Percentiles rank a stretch among this genome's conserved stretches.
Evolutionary conservation across 2,329 filamentous ascomycete species (phyloP).

Genomic region (Cordyceps tenuipes): DNA sequence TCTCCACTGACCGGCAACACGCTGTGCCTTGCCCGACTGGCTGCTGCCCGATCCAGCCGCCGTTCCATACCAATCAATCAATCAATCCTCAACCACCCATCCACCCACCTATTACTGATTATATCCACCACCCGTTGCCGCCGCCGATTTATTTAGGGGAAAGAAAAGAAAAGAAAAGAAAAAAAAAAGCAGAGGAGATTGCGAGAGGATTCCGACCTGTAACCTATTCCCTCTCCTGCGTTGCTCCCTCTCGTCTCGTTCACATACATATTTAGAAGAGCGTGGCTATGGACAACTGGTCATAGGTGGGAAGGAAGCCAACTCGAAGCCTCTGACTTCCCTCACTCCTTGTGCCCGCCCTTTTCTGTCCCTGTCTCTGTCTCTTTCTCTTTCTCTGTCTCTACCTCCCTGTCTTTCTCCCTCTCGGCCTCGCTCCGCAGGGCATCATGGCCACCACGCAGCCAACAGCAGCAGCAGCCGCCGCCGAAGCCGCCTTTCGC

Average conservation of each 20-base stretch:
- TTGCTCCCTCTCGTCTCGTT: not conserved
- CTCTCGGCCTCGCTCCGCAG: not conserved
- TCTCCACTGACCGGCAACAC: not conserved
- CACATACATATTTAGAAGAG: not conserved
- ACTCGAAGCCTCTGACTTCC: not conserved
- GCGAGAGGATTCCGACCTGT: not conserved
- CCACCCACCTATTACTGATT: not conserved
- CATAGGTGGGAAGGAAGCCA: not conserved
- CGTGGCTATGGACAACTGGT: not conserved
- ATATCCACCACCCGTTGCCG: not conserved
- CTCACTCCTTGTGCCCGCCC: too few species aligned
- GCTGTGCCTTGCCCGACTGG: not conserved
- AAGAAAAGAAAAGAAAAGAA: not conserved
- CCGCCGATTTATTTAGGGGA: not conserved
- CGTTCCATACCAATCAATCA: not conserved
- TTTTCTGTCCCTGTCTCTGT: too few species aligned
- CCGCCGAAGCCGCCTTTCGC: slow-evolving; percentile 12
- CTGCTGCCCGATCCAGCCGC: not conserved
- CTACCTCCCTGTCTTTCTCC: not conserved
- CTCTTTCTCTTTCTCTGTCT: too few species aligned
- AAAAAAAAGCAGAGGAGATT: not conserved
- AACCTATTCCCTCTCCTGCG: not conserved
- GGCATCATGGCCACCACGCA: not conserved
- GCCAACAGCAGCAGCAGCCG: slow-evolving; percentile 5
- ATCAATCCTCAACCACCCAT: not conserved